These are phyloP conservation scores for Phoma herbarum DNA, from an alignment of 2,329 filamentous ascomycete species.

Conservation along the genomic window DNA sequence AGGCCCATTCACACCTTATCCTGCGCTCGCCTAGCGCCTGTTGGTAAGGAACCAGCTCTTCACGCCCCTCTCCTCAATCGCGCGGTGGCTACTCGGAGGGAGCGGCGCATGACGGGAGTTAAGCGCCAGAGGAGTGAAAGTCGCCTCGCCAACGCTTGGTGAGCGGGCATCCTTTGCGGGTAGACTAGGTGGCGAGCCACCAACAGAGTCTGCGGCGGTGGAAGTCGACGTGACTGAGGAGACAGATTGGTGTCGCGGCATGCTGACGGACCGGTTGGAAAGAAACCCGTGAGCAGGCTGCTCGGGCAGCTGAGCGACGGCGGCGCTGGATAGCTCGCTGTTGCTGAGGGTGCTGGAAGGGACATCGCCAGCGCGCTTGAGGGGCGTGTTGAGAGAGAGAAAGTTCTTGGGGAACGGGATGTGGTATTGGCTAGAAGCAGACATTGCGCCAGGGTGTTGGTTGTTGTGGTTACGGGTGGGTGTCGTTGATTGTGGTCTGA, in stretches of 20 bases:
- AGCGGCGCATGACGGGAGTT: conserved; percentile 43
- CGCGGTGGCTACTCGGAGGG: conserved; percentile 33
- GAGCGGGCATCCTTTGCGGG: conserved; percentile 35
- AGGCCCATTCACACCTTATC: background rate
- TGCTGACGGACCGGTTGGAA: conserved; percentile 42
- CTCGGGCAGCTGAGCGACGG: conserved; percentile 32
- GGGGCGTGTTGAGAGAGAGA: conserved; percentile 49
- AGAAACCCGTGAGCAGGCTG: conserved; percentile 47
- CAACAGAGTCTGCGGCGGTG: conserved; percentile 27
- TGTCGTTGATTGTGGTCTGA: conserved; percentile 16
- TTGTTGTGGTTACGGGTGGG: conserved; percentile 18
- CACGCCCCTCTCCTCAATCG: conserved; percentile 33
- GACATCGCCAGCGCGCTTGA: conserved; percentile 28
- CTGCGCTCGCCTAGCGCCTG: conserved; percentile 30
- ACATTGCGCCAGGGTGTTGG: conserved; percentile 45
- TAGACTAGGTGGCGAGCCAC: conserved; percentile 42
- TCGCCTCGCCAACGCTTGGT: conserved; percentile 38
- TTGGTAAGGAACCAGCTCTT: conserved; percentile 45
- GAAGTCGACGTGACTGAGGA: conserved; percentile 34
- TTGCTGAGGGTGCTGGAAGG: conserved; percentile 16
- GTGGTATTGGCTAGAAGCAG: conserved; percentile 46
- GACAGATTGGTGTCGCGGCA: conserved; percentile 40
- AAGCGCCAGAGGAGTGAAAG: conserved; percentile 47
- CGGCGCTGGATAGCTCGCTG: conserved; percentile 20
- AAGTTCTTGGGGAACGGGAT: conserved; percentile 49